Base-by-base conservation (phyloP, 1,139 yeast species). In the Pichia sp. region DNA sequence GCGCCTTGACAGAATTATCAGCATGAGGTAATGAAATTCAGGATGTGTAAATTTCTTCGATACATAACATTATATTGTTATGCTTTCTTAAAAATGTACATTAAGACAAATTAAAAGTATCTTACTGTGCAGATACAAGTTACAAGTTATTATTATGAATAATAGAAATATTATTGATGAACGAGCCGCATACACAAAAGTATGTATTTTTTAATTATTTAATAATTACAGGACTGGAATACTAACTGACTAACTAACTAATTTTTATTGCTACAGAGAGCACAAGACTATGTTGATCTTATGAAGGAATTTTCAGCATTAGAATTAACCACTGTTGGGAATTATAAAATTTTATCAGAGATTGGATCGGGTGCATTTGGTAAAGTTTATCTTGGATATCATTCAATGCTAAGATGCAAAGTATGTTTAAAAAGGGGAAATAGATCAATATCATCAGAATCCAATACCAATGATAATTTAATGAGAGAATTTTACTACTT, bases 321-420 rank as follows among this genome's bases (percentile, higher is more conserved):
- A 8, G 78, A 76, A 47, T 68, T 83, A 45, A 72, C 72, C 48
- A 84, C 81, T 53, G 82, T 91, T 18, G 97, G 97, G 0, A 87
- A 85, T 67, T 91, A 91, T 64, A 73, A 75, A 52, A 80, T 91
- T 14, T 65, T 81, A 13, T 74, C 81, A 55, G 88, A 83, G 55
- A 83, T 91, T 25, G 97, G 96, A 2, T 90, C 87, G 62, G 96
- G 96, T 1, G 81, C 96, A 14, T 93, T 90, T 73, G 97, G 98
- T 9, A 87, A 87, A 63, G 96, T 90, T 1, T 93, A 86, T 64
- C 71, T 91, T 44, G 98, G 96, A 1, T 73, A 73, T 34, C 98
- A 93, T 65, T 77, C 77, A 46, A 73, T 89, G 47, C 76, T 96
- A 13, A 81, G 82, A 54, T 75, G 82, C 27, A 83, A 84, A 62